These are phyloP conservation scores for Dothistroma septosporum DNA, from an alignment of 2,329 filamentous ascomycete species.

Conservation along the genomic window DNA sequence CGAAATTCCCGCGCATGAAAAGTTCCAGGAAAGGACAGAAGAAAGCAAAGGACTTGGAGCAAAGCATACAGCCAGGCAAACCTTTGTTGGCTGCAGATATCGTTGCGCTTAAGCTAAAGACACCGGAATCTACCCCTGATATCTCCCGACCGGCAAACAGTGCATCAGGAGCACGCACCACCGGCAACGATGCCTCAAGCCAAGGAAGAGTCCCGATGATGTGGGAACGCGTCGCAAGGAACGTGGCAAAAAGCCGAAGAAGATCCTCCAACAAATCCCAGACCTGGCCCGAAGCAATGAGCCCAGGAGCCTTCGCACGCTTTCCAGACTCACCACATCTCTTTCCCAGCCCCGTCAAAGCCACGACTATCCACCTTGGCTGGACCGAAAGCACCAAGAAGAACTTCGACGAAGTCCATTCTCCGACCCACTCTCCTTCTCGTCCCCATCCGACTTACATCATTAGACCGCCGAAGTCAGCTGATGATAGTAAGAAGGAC, in stretches of 20 bases:
- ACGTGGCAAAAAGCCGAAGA: conserved; percentile 13
- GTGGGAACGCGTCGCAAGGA: conserved; percentile 15
- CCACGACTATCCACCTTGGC: conserved; percentile 16
- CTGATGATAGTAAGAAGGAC: conserved; percentile 18
- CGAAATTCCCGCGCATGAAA: conserved; percentile 22
- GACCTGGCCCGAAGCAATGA: conserved; percentile 5
- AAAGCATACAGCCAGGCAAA: conserved; percentile 8
- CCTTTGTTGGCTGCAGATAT: conserved; percentile 23
- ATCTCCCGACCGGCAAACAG: conserved; percentile 11
- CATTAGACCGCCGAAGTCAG: conserved; percentile 17
- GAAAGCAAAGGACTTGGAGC: conserved; percentile 1
- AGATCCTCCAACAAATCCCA: conserved; percentile 4
- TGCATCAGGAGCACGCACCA: neutral
- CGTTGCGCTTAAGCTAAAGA: conserved; percentile 21
- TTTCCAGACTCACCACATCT: conserved; percentile 19
- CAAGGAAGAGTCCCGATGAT: conserved; percentile 1
- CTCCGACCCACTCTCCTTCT: conserved; percentile 9
- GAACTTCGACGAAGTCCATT: conserved; percentile 22
- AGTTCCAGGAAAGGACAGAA: conserved; percentile 15
- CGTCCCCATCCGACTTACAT: conserved; percentile 13
- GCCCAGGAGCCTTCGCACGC: neutral
- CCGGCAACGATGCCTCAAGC: neutral
- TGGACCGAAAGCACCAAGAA: conserved; percentile 26
- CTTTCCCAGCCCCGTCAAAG: conserved; percentile 14
- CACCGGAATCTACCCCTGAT: conserved; percentile 16